phyloP scores from a whole-genome alignment of 257 asterid genomes.

The Solanum sparsipilum region DNA sequence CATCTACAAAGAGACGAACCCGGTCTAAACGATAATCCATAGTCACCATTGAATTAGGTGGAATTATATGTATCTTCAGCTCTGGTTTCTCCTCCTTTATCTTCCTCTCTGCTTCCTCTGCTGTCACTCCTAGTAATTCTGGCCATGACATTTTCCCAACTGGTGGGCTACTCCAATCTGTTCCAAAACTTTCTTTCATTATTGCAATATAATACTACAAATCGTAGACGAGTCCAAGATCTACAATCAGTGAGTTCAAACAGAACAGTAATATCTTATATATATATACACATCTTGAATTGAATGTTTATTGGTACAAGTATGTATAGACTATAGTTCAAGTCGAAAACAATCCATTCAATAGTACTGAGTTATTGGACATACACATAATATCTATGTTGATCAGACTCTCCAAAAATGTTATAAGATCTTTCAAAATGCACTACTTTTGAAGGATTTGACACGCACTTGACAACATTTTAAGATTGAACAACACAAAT shows the following conservation, averaged over 20 bases:
- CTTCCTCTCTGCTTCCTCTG: constrained; percentile 40
- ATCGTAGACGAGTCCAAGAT: not conserved
- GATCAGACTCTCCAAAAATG: not conserved
- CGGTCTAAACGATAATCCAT: constrained; percentile 27
- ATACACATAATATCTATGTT: not conserved
- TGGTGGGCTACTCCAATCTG: not conserved
- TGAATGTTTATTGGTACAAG: not conserved
- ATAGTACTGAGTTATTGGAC: not conserved
- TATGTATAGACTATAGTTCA: not conserved
- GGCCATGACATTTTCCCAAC: constrained; percentile 38
- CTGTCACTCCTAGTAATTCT: constrained; percentile 36
- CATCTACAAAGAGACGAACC: constrained; percentile 37
- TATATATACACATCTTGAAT: not conserved
- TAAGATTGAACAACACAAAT: too few species aligned
- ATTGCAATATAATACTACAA: not conserved
- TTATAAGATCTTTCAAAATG: not conserved
- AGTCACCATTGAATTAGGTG: constrained; percentile 17
- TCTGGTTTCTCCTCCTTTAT: constrained; percentile 31
- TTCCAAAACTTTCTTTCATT: not conserved
- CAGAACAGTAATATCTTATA: not conserved
- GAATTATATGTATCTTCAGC: constrained; percentile 7
- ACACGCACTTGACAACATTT: not conserved
- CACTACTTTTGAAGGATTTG: not conserved
- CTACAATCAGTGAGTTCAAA: not conserved
- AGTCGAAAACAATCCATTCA: not conserved